phyloP scores from a whole-genome alignment of 106 monocot genomes.

The Alisma plantagoaquatica region DNA sequence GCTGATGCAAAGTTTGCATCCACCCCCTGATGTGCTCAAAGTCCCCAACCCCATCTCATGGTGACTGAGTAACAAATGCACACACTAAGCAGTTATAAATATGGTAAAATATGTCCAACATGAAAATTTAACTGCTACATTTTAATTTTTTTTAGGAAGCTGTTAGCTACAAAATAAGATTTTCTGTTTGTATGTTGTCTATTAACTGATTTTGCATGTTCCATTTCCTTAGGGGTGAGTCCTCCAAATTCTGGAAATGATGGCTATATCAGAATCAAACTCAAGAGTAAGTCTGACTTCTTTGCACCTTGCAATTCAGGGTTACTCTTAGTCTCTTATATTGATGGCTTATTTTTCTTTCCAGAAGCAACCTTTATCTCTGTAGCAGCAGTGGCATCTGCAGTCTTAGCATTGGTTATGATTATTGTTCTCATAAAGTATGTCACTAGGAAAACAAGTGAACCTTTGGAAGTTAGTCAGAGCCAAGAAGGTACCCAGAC shows the following conservation, averaged over 20 bases:
- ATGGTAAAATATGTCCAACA: too few species aligned
- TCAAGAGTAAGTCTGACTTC: conserved; percentile 8
- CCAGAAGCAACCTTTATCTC: conserved; percentile 4
- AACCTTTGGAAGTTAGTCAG: conserved; percentile 3
- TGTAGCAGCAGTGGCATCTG: conserved; percentile 1
- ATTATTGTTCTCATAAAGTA: conserved; percentile 18
- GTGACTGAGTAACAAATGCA: too few species aligned
- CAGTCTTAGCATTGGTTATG: conserved; percentile 12
- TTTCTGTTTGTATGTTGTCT: too few species aligned
- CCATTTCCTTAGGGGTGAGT: background rate
- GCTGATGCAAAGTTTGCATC: too few species aligned
- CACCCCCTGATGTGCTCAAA: too few species aligned
- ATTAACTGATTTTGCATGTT: background rate
- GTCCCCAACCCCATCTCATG: too few species aligned
- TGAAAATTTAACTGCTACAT: too few species aligned
- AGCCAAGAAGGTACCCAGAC: conserved; percentile 7
- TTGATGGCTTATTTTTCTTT: background rate
- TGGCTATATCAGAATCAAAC: conserved; percentile 14
- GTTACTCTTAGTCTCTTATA: background rate
- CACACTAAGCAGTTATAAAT: too few species aligned
- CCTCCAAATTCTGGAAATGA: conserved; percentile 1
- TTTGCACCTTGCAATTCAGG: background rate
- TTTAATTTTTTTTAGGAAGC: too few species aligned
- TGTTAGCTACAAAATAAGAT: too few species aligned
- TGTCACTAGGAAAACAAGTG: conserved; percentile 16